Evolutionary conservation across 192 early-diverging fungal genomes (phyloP).

Genomic region (Podila minutissima): DNA sequence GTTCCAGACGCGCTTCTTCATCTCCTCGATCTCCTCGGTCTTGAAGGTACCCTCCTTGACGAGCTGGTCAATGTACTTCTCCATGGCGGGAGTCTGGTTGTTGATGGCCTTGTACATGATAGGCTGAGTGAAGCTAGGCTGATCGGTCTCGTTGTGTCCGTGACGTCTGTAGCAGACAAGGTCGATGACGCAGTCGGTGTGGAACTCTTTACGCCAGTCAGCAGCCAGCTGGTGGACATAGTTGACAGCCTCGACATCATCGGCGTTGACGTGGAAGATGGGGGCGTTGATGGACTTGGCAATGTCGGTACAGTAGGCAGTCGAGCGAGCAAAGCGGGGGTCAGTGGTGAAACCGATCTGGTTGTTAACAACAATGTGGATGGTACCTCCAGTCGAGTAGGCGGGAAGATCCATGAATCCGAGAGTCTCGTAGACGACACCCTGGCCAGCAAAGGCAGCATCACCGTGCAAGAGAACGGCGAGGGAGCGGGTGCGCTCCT

Average conservation of each 20-base stretch:
- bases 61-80: no score
- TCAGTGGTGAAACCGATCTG: slow-evolving; percentile 99
- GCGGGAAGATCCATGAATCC: slow-evolving; percentile 94
- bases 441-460: slow-evolving; percentile 98
- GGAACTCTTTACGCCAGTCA: slow-evolving; percentile 96
- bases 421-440: slow-evolving; percentile 97
- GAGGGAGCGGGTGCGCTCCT: slow-evolving; percentile 83
- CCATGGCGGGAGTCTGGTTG: no score
- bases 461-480: slow-evolving; percentile 96
- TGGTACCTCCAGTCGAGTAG: slow-evolving; percentile 97
- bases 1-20: no score
- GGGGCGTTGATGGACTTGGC: slow-evolving; percentile 97
- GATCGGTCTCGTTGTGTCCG: slow-evolving; percentile 99
- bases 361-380: slow-evolving; percentile 98
- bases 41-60: no score
- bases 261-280: slow-evolving; percentile 98
- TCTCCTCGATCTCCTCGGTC: no score
- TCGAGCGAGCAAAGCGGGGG: slow-evolving; percentile 93
- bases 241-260: slow-evolving; percentile 97
- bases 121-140: slow-evolving; percentile 98
- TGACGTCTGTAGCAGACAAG: slow-evolving; percentile 97
- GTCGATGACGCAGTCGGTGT: slow-evolving; percentile 96
- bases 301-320: slow-evolving; percentile 97
- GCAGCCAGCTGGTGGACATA: slow-evolving; percentile 94
- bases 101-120: slow-evolving; percentile 96